phyloP scores from a whole-genome alignment of 192 early-diverging fungal species.

The Rhizophagus sp. region DNA sequence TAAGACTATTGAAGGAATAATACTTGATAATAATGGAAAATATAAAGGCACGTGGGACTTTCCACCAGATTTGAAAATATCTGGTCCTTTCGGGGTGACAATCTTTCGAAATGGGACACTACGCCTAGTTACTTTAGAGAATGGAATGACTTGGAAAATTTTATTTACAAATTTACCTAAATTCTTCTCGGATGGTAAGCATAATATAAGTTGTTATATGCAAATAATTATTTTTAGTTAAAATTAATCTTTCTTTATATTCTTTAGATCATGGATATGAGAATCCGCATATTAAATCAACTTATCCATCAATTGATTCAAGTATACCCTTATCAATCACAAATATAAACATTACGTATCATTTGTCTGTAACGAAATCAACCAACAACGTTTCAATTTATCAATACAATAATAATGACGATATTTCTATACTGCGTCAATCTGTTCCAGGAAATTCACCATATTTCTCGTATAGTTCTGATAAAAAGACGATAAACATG shows the following conservation, averaged over 20 bases:
- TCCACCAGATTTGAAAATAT: neutral
- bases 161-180: neutral
- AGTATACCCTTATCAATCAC: neutral
- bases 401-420: neutral
- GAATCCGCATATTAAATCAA: no score
- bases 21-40: neutral
- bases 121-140: no score
- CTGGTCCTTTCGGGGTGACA: no score
- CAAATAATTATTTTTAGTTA: no score
- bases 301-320: no score
- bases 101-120: no score
- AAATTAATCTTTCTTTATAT: no score
- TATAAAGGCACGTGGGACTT: neutral
- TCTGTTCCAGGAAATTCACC: neutral
- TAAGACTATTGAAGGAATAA: neutral
- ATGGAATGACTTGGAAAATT: neutral
- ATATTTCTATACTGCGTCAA: neutral
- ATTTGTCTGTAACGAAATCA: neutral
- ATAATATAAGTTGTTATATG: no score
- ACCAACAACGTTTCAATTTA: neutral
- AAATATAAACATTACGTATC: neutral
- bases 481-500: neutral
- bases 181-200: neutral
- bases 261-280: no score
- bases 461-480: neutral